A percentile compares a stretch with the other conserved stretches of the same genome.
Conservation (phyloP, 2,329 filamentous ascomycete genomes). For the Aspergillus sojae region DNA sequence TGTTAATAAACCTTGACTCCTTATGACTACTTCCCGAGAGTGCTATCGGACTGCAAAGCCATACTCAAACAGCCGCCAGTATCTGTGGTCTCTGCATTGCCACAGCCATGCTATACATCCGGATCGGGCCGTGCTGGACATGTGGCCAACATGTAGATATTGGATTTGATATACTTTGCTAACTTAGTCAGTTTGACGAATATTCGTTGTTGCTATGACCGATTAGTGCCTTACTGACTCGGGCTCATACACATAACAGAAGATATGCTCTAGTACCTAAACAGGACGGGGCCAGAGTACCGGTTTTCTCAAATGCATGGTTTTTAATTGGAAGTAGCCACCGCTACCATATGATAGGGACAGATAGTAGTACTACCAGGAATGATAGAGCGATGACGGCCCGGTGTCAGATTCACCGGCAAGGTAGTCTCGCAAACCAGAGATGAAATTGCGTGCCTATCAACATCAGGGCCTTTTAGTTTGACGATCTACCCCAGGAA, state of each 20-base stretch:
- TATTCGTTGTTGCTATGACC: background rate
- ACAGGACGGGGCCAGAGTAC: background rate
- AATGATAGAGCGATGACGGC: background rate
- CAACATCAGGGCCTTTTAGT: background rate
- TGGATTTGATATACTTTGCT: background rate
- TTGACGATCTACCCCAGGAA: no score
- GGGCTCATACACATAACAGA: background rate
- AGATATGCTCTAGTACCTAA: no score
- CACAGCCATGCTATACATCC: background rate
- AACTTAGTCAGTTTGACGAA: background rate
- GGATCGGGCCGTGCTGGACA: background rate
- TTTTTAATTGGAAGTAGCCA: background rate
- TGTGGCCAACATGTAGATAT: background rate
- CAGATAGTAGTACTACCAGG: background rate
- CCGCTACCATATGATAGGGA: background rate
- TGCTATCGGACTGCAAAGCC: background rate
- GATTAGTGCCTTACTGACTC: background rate
- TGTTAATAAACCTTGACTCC: background rate
- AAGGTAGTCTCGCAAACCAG: background rate
- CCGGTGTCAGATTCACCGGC: background rate
- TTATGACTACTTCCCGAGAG: background rate
- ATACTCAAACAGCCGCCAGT: background rate
- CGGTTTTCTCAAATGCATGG: background rate
- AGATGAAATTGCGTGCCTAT: background rate
- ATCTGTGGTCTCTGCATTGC: background rate